Evolutionary conservation across 75 land plant genomes (phyloP), one percentile per base, ranked within the genome.

Genomic region (Gnetum montanum): DNA sequence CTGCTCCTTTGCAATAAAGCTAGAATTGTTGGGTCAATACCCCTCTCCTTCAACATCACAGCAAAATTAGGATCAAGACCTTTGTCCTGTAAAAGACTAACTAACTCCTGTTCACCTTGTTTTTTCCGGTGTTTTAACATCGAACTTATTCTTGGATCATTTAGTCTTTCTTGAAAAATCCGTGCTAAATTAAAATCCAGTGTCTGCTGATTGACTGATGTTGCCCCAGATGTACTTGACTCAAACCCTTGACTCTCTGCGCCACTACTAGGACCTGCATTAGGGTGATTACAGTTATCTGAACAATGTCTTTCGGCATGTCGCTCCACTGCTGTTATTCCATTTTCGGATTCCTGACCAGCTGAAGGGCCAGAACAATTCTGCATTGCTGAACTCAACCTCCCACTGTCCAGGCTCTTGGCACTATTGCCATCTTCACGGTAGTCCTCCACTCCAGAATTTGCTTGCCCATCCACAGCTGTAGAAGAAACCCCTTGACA

Each of bases 41-140:
- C 90, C 71, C 79, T 90, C 57, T 95, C 97, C 70, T 95, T 84
- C 58, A 92, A 60, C 97, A 95, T 90, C 49, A 90, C 70, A 20
- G 99, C 97, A 84, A 95, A 95, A 71, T 95, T 95, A 53, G 97
- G 99, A 75, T 95, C 99, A 34, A 95, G 70, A 18, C 99, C 99
- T 69, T 95, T 95, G 61, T 95, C 88, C 40, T 90, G 82, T 46
- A 95, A 70, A 24, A 95, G 73, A 57, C 52, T 79, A 50, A 77
- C 66, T 38, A 95, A 65, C 45, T 90, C 97, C 43, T 63, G 88
- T 37, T 95, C 93, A 27, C 82, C 83, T 40, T 63, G 77, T 54
- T 62, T 71, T 20, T 61, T 66, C 38, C 60, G 81, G 49, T 50
- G 70, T 47, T 71, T 74, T 52, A 95, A 45, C 75, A 84, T 65